Evolutionary conservation across 2,329 filamentous ascomycete species (phyloP), one percentile per base, ranked within the genome.

Genomic region (Monosporascus cannonballus): DNA sequence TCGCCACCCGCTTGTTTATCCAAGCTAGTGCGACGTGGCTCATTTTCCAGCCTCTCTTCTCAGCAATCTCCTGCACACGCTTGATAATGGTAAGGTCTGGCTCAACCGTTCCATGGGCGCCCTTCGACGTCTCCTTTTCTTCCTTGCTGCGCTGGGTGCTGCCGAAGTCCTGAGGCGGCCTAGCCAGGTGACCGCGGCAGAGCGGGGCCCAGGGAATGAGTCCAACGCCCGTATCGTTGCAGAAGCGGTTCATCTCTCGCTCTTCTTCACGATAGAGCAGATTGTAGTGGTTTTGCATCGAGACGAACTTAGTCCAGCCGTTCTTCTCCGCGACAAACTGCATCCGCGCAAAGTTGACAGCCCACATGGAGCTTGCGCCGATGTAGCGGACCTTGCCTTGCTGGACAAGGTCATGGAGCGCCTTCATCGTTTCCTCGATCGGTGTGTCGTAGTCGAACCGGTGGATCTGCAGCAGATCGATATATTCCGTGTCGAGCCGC

Each of bases 21-120:
- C 85, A 89, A 3, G 83, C 83, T 51, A 85, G 73, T 1, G 81
- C 77, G 20, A 89, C 78, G 52, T 85, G 78, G 45, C 80, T 79
- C 78, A 88, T 87, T 57, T 75, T 80, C 64, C 79, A 76, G 1
- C 72, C 76, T 57, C 76, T 76, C 68, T 82, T 81, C 56, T 74
- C 71, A 0, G 83, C 80, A 15, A 86, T 58, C 64, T 85, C 77
- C 65, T 84, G 75, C 2, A 84, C 78, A 1, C 79, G 73, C 36
- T 69, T 67, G 48, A 83, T 73, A 53, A 80, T 64, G 14, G 56
- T 80, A 17, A 62, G 60, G 41, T 61, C 65, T 8, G 58, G 57
- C 41, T 59, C 65, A 71, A 69, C 62, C 14, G 51, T 75, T 67
- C 62, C 61, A 54, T 60, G 60, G 2, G 61, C 53, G n/a, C 55